Percentiles rank a stretch among this genome's conserved stretches.
These are phyloP conservation scores for Prunus kanzakura DNA, from an alignment of 306 rosid species.

Conservation along the genomic window DNA sequence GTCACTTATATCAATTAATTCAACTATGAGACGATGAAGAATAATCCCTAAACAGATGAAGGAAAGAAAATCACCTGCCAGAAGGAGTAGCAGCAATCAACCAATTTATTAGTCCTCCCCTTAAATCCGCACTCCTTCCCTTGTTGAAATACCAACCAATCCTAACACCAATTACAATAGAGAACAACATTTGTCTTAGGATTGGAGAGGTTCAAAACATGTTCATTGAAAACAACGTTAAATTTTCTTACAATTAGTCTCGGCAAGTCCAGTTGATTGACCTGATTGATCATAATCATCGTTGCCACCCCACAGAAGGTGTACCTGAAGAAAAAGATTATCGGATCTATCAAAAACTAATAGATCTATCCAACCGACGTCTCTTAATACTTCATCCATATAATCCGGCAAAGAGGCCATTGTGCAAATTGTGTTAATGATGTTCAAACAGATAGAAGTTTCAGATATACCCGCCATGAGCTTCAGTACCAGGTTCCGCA, in stretches of 20 bases:
- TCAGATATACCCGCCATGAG: background rate
- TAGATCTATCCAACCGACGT: too few relatives aligned
- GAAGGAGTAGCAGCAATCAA: background rate
- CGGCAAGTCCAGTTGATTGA: background rate
- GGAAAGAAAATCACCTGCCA: background rate
- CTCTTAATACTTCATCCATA: too few relatives aligned
- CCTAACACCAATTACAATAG: background rate
- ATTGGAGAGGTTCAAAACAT: background rate
- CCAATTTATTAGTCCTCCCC: background rate
- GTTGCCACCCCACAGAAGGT: background rate
- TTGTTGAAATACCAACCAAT: background rate
- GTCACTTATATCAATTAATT: background rate
- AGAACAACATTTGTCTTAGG: too few relatives aligned
- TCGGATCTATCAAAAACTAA: background rate
- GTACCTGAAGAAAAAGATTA: background rate
- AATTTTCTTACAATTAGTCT: background rate
- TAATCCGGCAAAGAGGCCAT: too few relatives aligned
- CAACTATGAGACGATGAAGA: too few relatives aligned
- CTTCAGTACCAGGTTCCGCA: background rate
- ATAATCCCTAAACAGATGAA: background rate
- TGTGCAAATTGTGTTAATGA: too few relatives aligned
- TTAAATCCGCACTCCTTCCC: background rate
- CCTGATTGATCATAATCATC: background rate
- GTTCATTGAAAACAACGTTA: background rate
- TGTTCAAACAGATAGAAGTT: too few relatives aligned